Conservation (phyloP, 106 monocot species). For the Dactylorhiza incarnata region DNA sequence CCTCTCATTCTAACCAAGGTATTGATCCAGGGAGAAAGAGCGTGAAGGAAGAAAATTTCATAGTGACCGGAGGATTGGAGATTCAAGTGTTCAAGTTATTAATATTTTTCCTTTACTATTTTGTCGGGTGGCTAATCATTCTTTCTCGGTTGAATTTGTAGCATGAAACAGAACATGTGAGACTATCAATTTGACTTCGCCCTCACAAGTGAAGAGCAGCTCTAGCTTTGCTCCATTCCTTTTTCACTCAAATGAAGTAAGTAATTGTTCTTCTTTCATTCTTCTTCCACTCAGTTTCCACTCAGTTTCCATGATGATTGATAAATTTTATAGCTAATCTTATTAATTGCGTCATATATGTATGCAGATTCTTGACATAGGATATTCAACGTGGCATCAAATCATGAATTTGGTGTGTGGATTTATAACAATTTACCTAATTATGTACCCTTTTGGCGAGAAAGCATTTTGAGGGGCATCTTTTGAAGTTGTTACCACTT, state of each 20-base stretch:
- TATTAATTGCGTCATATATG: no score
- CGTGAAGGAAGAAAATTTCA: neutral
- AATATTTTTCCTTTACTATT: no score
- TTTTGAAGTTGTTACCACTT: constrained; percentile 22
- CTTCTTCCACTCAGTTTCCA: neutral
- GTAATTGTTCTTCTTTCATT: neutral
- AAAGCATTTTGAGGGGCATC: constrained; percentile 27
- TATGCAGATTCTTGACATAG: no score
- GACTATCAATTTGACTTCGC: no score
- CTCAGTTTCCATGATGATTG: neutral
- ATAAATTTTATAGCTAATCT: no score
- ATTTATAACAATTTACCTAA: neutral
- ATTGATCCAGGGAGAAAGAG: neutral
- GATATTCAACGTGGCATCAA: no score
- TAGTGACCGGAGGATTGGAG: neutral
- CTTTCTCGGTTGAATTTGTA: no score
- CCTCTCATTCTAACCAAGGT: neutral
- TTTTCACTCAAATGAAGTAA: neutral
- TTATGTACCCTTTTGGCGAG: constrained; percentile 13
- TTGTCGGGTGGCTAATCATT: no score
- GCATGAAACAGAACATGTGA: no score
- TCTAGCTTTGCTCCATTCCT: neutral
- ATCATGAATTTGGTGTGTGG: no score
- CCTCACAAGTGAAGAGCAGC: no score
- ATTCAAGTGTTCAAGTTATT: neutral